Evolutionary conservation across 2,329 filamentous ascomycete species (phyloP).

Genomic region (Akanthomyces muscarius): DNA sequence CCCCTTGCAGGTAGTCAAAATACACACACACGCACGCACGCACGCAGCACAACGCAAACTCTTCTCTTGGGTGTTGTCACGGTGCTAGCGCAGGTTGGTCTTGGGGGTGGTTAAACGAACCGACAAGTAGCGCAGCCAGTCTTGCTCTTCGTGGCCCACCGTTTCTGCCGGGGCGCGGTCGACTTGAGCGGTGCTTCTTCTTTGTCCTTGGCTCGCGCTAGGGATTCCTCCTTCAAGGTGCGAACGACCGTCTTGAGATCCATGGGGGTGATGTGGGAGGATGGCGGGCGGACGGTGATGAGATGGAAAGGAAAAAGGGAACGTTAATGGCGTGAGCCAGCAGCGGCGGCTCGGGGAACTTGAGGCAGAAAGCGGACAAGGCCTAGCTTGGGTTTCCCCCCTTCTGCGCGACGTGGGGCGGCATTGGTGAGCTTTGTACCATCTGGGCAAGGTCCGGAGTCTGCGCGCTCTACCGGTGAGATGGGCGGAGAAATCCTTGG

Average conservation of each 20-base stretch:
- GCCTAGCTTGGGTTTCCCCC: background rate
- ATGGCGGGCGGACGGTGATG: background rate
- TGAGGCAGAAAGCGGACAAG: background rate
- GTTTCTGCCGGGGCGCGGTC: slow-evolving; percentile 13
- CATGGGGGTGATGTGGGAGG: slow-evolving; percentile 6
- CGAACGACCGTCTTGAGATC: slow-evolving; percentile 15
- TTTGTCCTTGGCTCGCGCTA: slow-evolving; percentile 10
- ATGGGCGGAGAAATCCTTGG: background rate
- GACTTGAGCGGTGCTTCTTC: slow-evolving; percentile 7
- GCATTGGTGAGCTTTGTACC: background rate
- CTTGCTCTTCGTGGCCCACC: slow-evolving; percentile 17
- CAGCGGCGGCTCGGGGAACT: background rate
- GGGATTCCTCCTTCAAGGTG: slow-evolving; percentile 3
- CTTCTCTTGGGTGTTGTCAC: background rate
- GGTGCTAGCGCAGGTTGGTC: background rate
- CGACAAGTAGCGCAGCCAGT: slow-evolving; percentile 18
- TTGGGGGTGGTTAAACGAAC: slow-evolving; percentile 11
- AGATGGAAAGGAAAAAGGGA: background rate
- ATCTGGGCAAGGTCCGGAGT: background rate
- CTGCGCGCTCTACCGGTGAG: background rate
- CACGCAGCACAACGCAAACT: background rate
- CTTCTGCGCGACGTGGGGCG: slow-evolving; percentile 1
- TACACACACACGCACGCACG: background rate
- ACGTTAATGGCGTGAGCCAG: background rate
- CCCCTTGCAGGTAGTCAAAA: too few species aligned